Evolutionary conservation across 192 early-diverging fungal genomes (phyloP), one percentile per base, ranked within the genome.

Genomic region (Linnemannia schmuckeri): DNA sequence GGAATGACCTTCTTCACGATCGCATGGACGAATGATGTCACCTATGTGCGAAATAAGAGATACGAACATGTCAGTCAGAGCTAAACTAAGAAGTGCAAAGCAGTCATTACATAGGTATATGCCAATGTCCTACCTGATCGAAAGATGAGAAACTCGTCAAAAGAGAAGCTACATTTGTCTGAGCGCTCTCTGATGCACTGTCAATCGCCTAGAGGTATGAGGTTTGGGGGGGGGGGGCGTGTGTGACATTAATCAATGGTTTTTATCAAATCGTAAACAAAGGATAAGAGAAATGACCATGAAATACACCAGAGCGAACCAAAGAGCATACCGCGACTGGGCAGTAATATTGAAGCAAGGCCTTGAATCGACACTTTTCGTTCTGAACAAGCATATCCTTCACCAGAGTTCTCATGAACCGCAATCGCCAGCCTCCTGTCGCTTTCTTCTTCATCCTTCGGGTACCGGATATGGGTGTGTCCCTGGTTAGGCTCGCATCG

Each of bases 1-100:
- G 96, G 96, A 72, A 97, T 87, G 9, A 95, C 89, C 8, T 88
- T 81, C 40, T 90, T 87, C 1, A 93, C 79, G 37, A 91, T 90
- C 6, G 78, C 73, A 63, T 90, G 89, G 20, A 92, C 72, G 76
- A 91, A 93, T 55, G 85, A 71, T 17, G 80, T 90, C 13, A 94
- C 93, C 69, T 89, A 44, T 38, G 72, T 54, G 61, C 72, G 49
- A 24, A 66, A 41, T 49, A 77, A 75, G 13, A 15, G 22, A 41
- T 68, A 27, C 18, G 41, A n/a, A 30, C 12, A 35, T 2, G 10
- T 20, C 7, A 77, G 13, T 66, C 9, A 40, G 57, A 27, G 38
- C 12, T 15, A 12, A n/a, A 5, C 42, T n/a, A 41, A 41, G 3
- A 41, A 71, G 3, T 38, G n/a, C 18, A 41, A 35, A 20, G 2